Percentiles rank a stretch among this genome's conserved stretches.
Evolutionary conservation across 768 basidiomycete species (phyloP).

Genomic region (Boletus tylopilopsis): DNA sequence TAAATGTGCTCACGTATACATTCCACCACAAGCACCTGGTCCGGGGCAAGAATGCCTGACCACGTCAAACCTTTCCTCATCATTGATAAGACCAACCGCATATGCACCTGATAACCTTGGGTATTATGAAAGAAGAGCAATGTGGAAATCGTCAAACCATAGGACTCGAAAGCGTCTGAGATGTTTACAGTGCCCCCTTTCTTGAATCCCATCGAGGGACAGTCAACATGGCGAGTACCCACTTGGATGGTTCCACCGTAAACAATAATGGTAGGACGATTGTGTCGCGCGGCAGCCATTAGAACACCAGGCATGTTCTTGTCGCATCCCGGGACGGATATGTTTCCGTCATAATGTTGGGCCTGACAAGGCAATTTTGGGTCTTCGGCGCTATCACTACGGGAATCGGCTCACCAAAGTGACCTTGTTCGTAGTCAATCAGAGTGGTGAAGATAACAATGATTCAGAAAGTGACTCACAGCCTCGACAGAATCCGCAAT

Average conservation of each 20-base stretch:
- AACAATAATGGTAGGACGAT: conserved; percentile 82
- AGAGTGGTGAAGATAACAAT: background rate
- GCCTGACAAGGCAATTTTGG: conserved; percentile 42
- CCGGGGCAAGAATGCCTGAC: conserved; percentile 84
- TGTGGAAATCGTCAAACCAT: conserved; percentile 41
- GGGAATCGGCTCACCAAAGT: conserved; percentile 42
- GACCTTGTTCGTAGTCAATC: conserved; percentile 37
- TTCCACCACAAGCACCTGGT: conserved; percentile 81
- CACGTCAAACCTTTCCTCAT: conserved; percentile 81
- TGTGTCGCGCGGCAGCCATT: conserved; percentile 83
- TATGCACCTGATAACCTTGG: conserved; percentile 56
- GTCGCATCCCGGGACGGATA: conserved; percentile 84
- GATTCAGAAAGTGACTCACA: conserved; percentile 35
- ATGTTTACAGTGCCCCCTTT: conserved; percentile 85
- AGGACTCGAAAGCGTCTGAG: conserved; percentile 82
- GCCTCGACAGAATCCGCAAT: conserved; percentile 90
- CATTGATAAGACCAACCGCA: conserved; percentile 69
- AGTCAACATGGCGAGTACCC: conserved; percentile 74
- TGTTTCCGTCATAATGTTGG: conserved; percentile 86
- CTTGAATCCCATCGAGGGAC: conserved; percentile 70
- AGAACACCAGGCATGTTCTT: conserved; percentile 93
- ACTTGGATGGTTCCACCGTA: conserved; percentile 85
- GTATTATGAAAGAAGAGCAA: background rate
- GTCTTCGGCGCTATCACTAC: background rate
- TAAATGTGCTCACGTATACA: conserved; percentile 62